phyloP scores from a whole-genome alignment of 2,329 filamentous ascomycete genomes.

The Pyrenophora tritici-repentis region DNA sequence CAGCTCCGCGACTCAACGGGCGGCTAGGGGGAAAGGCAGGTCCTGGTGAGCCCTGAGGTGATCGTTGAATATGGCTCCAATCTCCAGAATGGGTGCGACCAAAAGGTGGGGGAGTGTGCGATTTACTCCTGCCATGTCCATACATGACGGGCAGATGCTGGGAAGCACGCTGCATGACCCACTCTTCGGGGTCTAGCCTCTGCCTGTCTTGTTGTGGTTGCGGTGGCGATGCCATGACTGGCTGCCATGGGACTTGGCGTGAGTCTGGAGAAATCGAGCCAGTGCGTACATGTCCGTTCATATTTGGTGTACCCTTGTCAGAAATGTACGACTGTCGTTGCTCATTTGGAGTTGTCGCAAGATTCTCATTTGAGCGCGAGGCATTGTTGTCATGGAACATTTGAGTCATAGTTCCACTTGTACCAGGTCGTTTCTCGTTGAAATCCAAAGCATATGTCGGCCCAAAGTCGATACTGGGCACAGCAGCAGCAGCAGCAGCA shows the following conservation, averaged over 20 bases:
- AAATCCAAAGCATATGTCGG: constrained; percentile 74
- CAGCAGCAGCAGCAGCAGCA: constrained; percentile 68
- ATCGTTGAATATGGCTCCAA: constrained; percentile 49
- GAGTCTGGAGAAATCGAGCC: constrained; percentile 53
- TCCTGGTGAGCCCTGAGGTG: constrained; percentile 30
- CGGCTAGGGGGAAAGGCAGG: constrained; percentile 36
- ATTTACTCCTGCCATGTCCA: constrained; percentile 64
- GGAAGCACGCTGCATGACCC: constrained; percentile 76
- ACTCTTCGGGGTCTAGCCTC: constrained; percentile 75
- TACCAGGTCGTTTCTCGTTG: constrained; percentile 59
- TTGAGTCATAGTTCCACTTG: constrained; percentile 58
- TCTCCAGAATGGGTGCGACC: constrained; percentile 52
- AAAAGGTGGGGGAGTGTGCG: constrained; percentile 53
- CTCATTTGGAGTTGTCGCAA: constrained; percentile 34
- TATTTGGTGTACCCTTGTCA: constrained; percentile 44
- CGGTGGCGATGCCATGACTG: constrained; percentile 60
- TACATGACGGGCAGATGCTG: constrained; percentile 51
- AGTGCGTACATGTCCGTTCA: constrained; percentile 51
- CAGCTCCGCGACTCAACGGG: constrained; percentile 58
- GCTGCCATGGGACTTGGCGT: constrained; percentile 79
- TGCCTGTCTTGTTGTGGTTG: constrained; percentile 53
- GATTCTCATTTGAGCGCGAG: constrained; percentile 43
- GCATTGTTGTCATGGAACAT: constrained; percentile 32
- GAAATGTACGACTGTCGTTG: constrained; percentile 36
- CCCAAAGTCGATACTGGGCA: constrained; percentile 83